Evolutionary conservation across 305 asterid species (phyloP).

Genomic region (Andrographis paniculata): DNA sequence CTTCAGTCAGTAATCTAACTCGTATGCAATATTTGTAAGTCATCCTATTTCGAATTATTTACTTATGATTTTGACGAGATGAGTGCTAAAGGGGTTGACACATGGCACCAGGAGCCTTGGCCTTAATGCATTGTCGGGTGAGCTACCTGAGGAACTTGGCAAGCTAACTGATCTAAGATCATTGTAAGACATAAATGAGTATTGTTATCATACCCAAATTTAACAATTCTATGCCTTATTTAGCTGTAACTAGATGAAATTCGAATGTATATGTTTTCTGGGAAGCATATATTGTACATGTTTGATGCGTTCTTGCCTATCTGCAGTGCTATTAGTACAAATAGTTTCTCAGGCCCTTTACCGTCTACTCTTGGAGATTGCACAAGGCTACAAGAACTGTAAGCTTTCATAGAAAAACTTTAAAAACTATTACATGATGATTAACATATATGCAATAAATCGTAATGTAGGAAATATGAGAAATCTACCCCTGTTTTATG

Average conservation of each 20-base stretch:
- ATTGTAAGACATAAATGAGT: slow-evolving; percentile 26
- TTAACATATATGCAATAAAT: slow-evolving; percentile 1
- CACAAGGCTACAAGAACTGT: slow-evolving; percentile 45
- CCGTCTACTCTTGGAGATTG: slow-evolving; percentile 67
- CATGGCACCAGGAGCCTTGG: slow-evolving; percentile 33
- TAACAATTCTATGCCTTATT: neutral
- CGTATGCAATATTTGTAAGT: slow-evolving; percentile 52
- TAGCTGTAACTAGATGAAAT: neutral
- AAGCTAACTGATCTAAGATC: slow-evolving; percentile 39
- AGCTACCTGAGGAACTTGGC: slow-evolving; percentile 57
- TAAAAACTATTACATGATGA: neutral
- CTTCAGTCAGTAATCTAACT: slow-evolving; percentile 36
- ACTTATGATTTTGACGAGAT: neutral
- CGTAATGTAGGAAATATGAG: neutral
- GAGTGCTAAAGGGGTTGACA: neutral
- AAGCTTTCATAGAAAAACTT: slow-evolving; percentile 23
- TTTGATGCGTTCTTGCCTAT: slow-evolving; percentile 5
- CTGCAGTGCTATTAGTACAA: slow-evolving; percentile 43
- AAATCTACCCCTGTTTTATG: neutral
- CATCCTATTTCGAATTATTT: neutral
- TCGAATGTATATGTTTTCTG: no score
- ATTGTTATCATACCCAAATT: neutral
- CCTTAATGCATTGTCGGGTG: slow-evolving; percentile 48
- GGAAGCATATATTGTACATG: neutral
- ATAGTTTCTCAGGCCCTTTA: slow-evolving; percentile 65